A percentile compares a stretch with the other conserved stretches of the same genome.
Conservation (phyloP, 2,329 filamentous ascomycete species). For the Sclerotinia spermophila region DNA sequence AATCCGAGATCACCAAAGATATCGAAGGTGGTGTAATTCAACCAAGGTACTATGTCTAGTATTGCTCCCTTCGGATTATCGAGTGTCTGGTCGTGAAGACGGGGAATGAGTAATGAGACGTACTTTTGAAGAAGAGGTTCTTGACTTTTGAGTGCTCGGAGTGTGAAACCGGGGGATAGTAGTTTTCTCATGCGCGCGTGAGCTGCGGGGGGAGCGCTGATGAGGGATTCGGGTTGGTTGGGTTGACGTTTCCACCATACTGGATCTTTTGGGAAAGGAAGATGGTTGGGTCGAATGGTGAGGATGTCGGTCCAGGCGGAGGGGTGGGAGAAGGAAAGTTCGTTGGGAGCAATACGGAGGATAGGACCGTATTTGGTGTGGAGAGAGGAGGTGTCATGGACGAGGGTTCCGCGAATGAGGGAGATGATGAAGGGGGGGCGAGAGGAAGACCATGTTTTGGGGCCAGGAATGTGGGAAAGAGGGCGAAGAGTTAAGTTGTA, state of each 20-base stretch:
- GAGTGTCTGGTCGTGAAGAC: not conserved
- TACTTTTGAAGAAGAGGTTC: slow-evolving; percentile 26
- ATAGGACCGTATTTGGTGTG: slow-evolving; percentile 45
- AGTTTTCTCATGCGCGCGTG: slow-evolving; percentile 33
- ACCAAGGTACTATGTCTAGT: slow-evolving; percentile 37
- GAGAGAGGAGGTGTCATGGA: slow-evolving; percentile 27
- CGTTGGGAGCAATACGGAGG: slow-evolving; percentile 47
- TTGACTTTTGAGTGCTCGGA: slow-evolving; percentile 34
- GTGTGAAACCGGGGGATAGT: slow-evolving; percentile 35
- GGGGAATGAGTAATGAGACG: slow-evolving; percentile 12
- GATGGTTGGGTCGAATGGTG: too few species aligned
- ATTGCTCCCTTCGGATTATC: slow-evolving; percentile 4
- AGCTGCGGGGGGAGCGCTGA: not conserved
- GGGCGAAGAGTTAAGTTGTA: not conserved
- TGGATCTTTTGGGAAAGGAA: not conserved
- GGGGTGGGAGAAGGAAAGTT: slow-evolving; percentile 40
- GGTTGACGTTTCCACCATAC: not conserved
- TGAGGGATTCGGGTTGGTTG: not conserved
- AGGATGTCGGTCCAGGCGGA: not conserved
- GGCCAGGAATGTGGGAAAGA: not conserved
- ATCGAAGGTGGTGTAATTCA: slow-evolving; percentile 40
- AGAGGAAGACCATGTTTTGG: not conserved
- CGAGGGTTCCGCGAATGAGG: not conserved
- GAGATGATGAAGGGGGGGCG: not conserved
- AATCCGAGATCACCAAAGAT: slow-evolving; percentile 44